phyloP scores from a whole-genome alignment of 2,329 filamentous ascomycete species.

The Aureobasidium namibiae region DNA sequence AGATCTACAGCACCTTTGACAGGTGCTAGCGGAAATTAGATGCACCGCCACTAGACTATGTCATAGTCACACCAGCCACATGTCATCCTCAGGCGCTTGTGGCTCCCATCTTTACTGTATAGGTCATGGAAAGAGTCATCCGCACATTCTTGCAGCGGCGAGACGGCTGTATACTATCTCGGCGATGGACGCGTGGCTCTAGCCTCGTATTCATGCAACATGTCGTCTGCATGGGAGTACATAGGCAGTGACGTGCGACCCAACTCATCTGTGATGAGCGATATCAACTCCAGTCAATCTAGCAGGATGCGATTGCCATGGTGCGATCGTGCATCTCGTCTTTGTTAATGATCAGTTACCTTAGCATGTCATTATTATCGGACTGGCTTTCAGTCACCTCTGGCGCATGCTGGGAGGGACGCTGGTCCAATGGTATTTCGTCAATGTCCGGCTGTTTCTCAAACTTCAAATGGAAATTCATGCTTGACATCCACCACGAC shows the following conservation, averaged over 20 bases:
- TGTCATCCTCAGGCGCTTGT: neutral
- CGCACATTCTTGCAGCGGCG: neutral
- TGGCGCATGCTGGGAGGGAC: too few relatives aligned
- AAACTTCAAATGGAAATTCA: neutral
- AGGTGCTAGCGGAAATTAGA: slow-evolving; percentile 6
- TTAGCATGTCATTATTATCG: too few relatives aligned
- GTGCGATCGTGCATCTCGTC: neutral
- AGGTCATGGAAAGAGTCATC: neutral
- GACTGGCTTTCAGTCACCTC: too few relatives aligned
- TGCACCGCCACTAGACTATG: neutral
- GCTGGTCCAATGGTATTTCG: too few relatives aligned
- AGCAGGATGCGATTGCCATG: neutral
- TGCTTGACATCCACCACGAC: neutral
- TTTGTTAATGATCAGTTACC: too few relatives aligned
- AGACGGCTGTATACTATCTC: neutral
- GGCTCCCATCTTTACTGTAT: neutral
- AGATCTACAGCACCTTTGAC: slow-evolving; percentile 7
- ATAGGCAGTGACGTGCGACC: neutral
- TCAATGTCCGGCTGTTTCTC: too few relatives aligned
- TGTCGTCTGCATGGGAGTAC: neutral
- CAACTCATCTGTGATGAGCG: neutral
- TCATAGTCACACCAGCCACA: slow-evolving; percentile 6
- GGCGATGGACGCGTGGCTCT: neutral
- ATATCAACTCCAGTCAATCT: neutral
- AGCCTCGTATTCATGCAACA: neutral